Conservation (phyloP, 1,284 basidiomycete species). For the Afroboletus lepidellus region DNA sequence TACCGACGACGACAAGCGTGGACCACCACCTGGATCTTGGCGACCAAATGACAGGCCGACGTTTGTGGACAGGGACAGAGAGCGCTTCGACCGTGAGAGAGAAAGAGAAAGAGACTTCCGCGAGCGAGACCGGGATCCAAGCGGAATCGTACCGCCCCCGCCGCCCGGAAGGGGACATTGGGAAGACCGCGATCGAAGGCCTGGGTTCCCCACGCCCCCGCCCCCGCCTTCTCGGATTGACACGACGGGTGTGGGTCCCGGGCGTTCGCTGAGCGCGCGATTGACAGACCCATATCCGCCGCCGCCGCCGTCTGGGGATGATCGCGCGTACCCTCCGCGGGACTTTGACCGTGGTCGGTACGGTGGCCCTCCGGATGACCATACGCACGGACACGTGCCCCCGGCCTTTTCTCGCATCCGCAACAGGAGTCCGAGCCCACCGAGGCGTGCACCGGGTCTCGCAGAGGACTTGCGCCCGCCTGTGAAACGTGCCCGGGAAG, state of each 20-base stretch:
- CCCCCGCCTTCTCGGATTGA: not conserved
- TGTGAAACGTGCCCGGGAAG: conserved; percentile 37
- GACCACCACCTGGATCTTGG: conserved; percentile 20
- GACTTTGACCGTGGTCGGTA: conserved; percentile 32
- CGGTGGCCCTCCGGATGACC: conserved; percentile 14
- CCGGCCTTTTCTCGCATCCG: conserved; percentile 35
- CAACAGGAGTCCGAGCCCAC: conserved; percentile 39
- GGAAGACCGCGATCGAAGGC: conserved; percentile 26
- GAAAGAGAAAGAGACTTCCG: conserved; percentile 36
- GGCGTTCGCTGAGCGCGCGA: conserved; percentile 22
- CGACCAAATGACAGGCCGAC: conserved; percentile 27
- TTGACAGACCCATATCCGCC: conserved; percentile 23
- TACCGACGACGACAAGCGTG: conserved; percentile 39
- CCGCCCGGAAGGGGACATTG: conserved; percentile 24
- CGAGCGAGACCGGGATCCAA: conserved; percentile 24
- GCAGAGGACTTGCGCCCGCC: conserved; percentile 39
- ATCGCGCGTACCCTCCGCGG: conserved; percentile 28
- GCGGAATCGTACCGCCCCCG: conserved; percentile 7
- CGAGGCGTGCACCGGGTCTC: conserved; percentile 19
- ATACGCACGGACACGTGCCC: not conserved
- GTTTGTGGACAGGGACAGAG: conserved; percentile 32
- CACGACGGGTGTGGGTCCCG: not conserved
- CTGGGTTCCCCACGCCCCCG: not conserved
- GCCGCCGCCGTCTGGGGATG: conserved; percentile 10
- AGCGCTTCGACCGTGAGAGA: conserved; percentile 37